A percentile compares a stretch with the other conserved stretches of the same genome.
Evolutionary conservation across 805 yeast genomes (phyloP).

Genomic region (Lachancea sp.): DNA sequence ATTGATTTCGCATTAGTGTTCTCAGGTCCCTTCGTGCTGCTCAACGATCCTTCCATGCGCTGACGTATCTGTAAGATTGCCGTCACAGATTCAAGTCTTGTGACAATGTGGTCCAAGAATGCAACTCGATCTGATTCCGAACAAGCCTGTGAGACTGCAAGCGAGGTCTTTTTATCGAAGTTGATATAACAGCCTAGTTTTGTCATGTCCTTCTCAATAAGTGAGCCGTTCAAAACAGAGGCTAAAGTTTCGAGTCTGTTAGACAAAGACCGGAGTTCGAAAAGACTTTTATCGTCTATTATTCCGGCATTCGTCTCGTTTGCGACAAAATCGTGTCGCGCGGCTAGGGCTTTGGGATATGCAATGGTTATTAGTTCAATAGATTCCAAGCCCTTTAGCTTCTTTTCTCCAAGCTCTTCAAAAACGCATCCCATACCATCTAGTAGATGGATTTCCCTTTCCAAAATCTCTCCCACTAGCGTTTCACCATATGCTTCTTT

Average conservation of each 20-base stretch:
- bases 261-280: slow-evolving; percentile 48
- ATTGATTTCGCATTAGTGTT: slow-evolving; percentile 11
- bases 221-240: slow-evolving; percentile 43
- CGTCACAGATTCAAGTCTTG: slow-evolving; percentile 61
- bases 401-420: slow-evolving; percentile 73
- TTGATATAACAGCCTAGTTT: slow-evolving; percentile 8
- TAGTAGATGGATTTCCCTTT: slow-evolving; percentile 56
- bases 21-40: slow-evolving; percentile 12
- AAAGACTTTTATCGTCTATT: slow-evolving; percentile 37
- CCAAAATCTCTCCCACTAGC: slow-evolving; percentile 49
- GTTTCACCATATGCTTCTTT: slow-evolving; percentile 42
- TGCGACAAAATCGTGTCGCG: slow-evolving; percentile 47
- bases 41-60: slow-evolving; percentile 19
- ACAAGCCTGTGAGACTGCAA: slow-evolving; percentile 18
- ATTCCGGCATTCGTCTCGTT: slow-evolving; percentile 30
- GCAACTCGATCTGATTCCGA: slow-evolving; percentile 42
- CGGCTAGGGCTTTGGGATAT: slow-evolving; percentile 59
- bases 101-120: slow-evolving; percentile 57
- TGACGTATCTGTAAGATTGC: slow-evolving; percentile 41
- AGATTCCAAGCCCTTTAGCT: slow-evolving; percentile 88
- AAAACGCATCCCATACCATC: slow-evolving; percentile 64
- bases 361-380: slow-evolving; percentile 80
- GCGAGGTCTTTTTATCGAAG: slow-evolving; percentile 21
- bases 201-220: slow-evolving; percentile 12
- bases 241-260: slow-evolving; percentile 54